Evolutionary conservation across 2,329 filamentous ascomycete species (phyloP), one percentile per base, ranked within the genome.

Genomic region (Pseudopyricularia javanii): DNA sequence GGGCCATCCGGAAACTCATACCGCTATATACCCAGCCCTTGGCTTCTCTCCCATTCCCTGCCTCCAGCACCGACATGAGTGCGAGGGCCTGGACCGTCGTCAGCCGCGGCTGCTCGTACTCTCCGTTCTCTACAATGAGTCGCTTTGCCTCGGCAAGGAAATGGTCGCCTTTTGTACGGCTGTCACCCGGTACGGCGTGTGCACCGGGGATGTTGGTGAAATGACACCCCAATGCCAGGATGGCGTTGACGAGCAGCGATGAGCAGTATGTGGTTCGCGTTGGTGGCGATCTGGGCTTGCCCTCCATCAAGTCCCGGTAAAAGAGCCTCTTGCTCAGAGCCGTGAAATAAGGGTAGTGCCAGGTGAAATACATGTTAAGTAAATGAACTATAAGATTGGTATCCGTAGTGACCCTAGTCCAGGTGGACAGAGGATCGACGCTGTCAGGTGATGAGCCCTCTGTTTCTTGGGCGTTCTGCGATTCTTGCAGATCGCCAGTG

Each of bases 21-120:
- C 93, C 91, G 61, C 89, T 95, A 67, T 97, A 97, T 3, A 96
- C 90, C 93, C 93, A 98, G 1, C 93, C 93, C 67, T 93, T 95
- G 37, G 89, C 89, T 69, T 97, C 93, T 43, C 91, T 79, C 0
- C 88, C 91, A 65, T 91, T 97, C 1, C 93, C 93, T 3, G 91
- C 93, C 70, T 98, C 93, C 56, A 93, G 79, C 1, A 97, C 91
- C 7, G 91, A 96, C 91, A 98, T 96, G 57, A 97, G 73, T 0
- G 90, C 91, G 53, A 97, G 71, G 0, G 93, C 93, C 69, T 98
- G 93, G 1, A 97, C 90, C 0, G 91, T 97, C 6, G 90, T 87
- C 53, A 97, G 73, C 51, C 83, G 82, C 2, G 93, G 88, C 59
- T 88, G 91, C 63, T 94, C 91, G 63, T 95, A 93, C 65, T 96